Evolutionary conservation across 2,329 filamentous ascomycete species (phyloP).

Genomic region (Colletotrichum lentis): DNA sequence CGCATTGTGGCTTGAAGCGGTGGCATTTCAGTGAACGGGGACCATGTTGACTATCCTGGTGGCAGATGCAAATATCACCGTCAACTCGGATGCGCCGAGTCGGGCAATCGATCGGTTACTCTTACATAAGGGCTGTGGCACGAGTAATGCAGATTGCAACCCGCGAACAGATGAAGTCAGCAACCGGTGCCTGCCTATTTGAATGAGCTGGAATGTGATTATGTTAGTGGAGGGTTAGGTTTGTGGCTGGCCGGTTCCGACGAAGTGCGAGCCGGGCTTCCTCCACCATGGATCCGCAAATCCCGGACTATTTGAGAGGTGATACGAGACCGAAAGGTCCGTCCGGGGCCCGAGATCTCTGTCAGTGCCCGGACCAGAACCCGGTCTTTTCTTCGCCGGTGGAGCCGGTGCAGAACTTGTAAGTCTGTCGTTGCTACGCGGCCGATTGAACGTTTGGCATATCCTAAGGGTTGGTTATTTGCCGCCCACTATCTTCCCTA

Average conservation of each 20-base stretch:
- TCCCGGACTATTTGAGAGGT: neutral
- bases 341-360: neutral
- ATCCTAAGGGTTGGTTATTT: neutral
- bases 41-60: neutral
- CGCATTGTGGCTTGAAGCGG: slow-evolving; percentile 41
- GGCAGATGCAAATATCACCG: neutral
- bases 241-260: slow-evolving; percentile 15
- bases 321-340: slow-evolving; percentile 5
- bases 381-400: neutral
- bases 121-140: neutral
- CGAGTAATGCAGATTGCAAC: neutral
- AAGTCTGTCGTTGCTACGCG: neutral
- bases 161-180: neutral
- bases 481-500: neutral
- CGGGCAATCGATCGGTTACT: neutral
- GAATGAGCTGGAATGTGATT: neutral
- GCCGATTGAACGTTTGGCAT: too few species aligned
- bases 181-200: slow-evolving; percentile 3
- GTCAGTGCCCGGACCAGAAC: neutral
- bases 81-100: neutral
- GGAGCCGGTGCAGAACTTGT: neutral
- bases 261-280: neutral
- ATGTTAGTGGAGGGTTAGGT: slow-evolving; percentile 1
- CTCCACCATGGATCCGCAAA: neutral
- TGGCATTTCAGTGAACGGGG: slow-evolving; percentile 39